Base-by-base conservation (phyloP, 2,329 filamentous ascomycete species). In the Apiospora malaysiana region DNA sequence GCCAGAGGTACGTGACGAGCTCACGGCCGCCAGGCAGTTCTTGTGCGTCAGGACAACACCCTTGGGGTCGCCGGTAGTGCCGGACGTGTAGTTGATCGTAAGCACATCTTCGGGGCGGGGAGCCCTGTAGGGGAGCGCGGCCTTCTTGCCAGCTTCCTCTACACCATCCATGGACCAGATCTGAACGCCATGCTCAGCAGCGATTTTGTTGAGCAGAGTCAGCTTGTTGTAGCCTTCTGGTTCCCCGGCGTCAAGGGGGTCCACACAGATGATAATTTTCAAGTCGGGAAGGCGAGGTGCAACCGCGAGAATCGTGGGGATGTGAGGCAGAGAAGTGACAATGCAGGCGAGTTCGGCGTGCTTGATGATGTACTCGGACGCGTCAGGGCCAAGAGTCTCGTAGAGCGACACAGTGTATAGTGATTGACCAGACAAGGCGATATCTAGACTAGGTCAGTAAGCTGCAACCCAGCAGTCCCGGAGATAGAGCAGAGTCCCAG, bases 311-410 rank as follows among this genome's bases (percentile, higher is more conserved):
- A 98, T 88, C 21, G 90, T 89, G 1, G 94, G 91, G 69, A 98
- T 91, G 78, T 97, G 95, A 59, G 90, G 90, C 65, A 98, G 85
- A 40, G 93, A 94, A 71, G 93, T 91, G 73, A 92, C 90, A 49
- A 98, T 90, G 77, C 91, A 93, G 71, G 87, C 82, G 70, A 98
- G 85, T 73, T 91, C 88, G 70, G 94, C 90, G 81, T 98, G 95
- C 82, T 97, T 97, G 84, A 98, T 92, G 82, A 99, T 98, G 84
- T 93, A 98, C 83, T 98, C 94, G 71, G 93, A 95, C 2, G 95
- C 90, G 75, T 97, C 94, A 16, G 95, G 92, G 12, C 95, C 95
- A 6, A 99, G 89, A 16, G 95, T 98, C 82, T 98, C 96, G 85
- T 99, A 99, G 68, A 99, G 91, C 6, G 95, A 97, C 70, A 99